Evolutionary conservation across 2,329 filamentous ascomycete species (phyloP).

Genomic region (Aspergillus hortae): DNA sequence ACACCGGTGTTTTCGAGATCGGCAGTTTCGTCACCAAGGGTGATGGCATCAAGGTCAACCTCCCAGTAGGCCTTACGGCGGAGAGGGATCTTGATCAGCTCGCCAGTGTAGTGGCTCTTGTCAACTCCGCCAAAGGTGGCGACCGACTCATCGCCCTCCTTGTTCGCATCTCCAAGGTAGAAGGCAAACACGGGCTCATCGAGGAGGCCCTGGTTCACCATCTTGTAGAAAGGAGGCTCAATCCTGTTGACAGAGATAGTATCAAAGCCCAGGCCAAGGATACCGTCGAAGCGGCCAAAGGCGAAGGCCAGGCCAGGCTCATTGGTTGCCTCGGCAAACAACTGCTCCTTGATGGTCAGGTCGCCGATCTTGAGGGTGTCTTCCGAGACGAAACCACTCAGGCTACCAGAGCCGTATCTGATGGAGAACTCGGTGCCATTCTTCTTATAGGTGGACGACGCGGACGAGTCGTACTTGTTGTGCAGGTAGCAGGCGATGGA

Average conservation of each 20-base stretch:
- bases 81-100: constrained; percentile 89
- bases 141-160: constrained; percentile 73
- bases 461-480: constrained; percentile 88
- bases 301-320: constrained; percentile 97
- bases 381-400: constrained; percentile 90
- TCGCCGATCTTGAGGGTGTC: constrained; percentile 86
- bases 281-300: constrained; percentile 96
- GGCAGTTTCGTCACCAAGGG: constrained; percentile 78
- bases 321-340: constrained; percentile 92
- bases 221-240: constrained; percentile 91
- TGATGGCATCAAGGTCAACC: constrained; percentile 90
- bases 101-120: constrained; percentile 74
- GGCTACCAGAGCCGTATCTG: constrained; percentile 87
- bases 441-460: constrained; percentile 86
- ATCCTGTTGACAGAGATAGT: constrained; percentile 97
- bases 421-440: constrained; percentile 94
- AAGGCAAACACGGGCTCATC: constrained; percentile 95
- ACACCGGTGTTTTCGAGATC: constrained; percentile 92
- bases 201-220: constrained; percentile 83
- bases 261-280: constrained; percentile 90
- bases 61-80: constrained; percentile 99
- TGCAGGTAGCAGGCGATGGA: constrained; percentile 99
- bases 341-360: constrained; percentile 79
- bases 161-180: constrained; percentile 77
- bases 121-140: constrained; percentile 88